phyloP scores from a whole-genome alignment of 1,284 basidiomycete genomes.

The Apiotrichum montevideense region DNA sequence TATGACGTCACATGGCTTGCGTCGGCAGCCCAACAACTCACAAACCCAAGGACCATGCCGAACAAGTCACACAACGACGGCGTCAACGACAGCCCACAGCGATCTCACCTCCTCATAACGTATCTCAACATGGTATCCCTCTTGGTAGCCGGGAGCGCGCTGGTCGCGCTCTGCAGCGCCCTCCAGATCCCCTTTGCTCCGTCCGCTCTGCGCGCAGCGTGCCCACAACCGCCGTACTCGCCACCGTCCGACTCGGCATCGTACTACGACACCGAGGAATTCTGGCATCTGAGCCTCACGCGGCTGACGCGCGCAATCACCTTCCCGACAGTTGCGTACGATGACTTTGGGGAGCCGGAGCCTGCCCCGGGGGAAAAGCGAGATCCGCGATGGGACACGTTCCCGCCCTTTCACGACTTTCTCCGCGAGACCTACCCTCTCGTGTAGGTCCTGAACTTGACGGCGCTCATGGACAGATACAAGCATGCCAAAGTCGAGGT shows the following conservation, averaged over 20 bases:
- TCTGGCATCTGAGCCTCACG: not conserved
- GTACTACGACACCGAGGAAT: not conserved
- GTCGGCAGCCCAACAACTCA: too few relatives aligned
- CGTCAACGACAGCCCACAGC: too few relatives aligned
- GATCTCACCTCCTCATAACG: too few relatives aligned
- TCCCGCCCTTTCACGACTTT: slow-evolving; percentile 9
- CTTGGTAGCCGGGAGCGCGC: too few relatives aligned
- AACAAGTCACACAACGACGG: too few relatives aligned
- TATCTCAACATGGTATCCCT: too few relatives aligned
- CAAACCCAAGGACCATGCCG: too few relatives aligned
- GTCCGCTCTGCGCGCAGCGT: not conserved
- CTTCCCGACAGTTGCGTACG: slow-evolving; percentile 9
- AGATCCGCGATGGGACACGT: slow-evolving; percentile 12
- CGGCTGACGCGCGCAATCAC: not conserved
- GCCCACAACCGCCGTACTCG: not conserved
- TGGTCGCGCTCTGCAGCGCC: too few relatives aligned
- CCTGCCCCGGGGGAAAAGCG: not conserved
- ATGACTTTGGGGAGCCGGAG: slow-evolving; percentile 13
- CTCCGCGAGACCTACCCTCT: slow-evolving; percentile 10
- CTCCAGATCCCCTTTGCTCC: not conserved
- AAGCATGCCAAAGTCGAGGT: slow-evolving; percentile 4
- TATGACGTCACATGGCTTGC: too few relatives aligned
- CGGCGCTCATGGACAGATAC: not conserved
- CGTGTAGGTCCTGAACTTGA: not conserved
- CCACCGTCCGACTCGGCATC: not conserved